Base-by-base conservation (phyloP, 2,329 filamentous ascomycete genomes). In the Chrysoporthe austroafricana region DNA sequence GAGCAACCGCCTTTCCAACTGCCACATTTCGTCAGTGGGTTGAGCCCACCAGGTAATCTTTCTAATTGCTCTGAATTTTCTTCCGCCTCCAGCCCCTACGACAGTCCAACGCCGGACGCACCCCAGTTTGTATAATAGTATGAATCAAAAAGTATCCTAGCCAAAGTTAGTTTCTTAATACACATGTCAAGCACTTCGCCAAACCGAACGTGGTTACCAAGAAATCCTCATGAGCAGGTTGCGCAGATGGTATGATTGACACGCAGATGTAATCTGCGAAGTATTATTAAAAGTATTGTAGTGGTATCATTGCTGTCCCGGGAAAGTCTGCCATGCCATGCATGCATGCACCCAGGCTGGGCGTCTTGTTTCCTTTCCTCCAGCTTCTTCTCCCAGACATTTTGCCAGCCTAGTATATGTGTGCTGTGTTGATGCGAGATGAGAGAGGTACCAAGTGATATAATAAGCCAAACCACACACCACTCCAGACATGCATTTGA, bases 251-350 rank as follows among this genome's bases (percentile, higher is more conserved):
- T 11, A 36, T 57, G 13, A 11, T 39, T 32, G 8, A 57, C 18
- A 39, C 9, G 54, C 54, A 57, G 54, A n/a, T 39, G 34, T 57
- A 21, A 57, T 21, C 54, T 39, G 54, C 34, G 54, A n/a, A 36
- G 54, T 57, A 39, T 34, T 36, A 57, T 57, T 57, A 57, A 57
- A 57, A 57, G 32, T 57, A 57, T 57, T 57, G 54, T 57, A 57
- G 32, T 57, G 54, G 54, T 57, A 57, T 57, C 54, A 57, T 39
- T 57, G 32, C 32, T 32, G 34, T 57, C 54, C 34, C 26, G n/a
- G 7, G 16, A 57, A 39, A 9, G 2, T n/a, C 54, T 39, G 54
- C 54, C 32, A 56, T 18, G 11, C 52, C 1, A 56, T 56, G 16
- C 52, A 36, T 8, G 16, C 54, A 39, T 39, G 32, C 34, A 36